Evolutionary conservation across 768 basidiomycete species (phyloP), one percentile per base, ranked within the genome.

Genomic region (Artomyces pyxidatus): DNA sequence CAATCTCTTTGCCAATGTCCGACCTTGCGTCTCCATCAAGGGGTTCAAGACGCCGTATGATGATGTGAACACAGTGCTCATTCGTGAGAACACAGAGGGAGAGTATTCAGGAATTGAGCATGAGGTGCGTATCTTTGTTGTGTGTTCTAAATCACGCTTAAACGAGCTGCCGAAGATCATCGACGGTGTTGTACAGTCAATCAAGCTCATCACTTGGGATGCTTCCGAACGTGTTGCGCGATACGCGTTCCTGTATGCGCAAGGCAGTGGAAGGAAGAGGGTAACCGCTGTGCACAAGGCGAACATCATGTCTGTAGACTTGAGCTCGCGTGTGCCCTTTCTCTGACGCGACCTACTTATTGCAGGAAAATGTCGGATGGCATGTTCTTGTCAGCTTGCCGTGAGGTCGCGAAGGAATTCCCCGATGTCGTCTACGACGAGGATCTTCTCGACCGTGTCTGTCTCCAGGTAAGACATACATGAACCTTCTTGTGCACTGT

Each of bases 41-140:
- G 96, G 96, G 25, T 98, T 85, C 77, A 96, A 96, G 74, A 99
- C 96, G 0, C 88, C 95, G 2, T 98, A 99, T 62, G 94, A 98
- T 65, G 86, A 97, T 61, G 96, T 99, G 56, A 88, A 99, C 74
- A 94, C 91, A 22, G 93, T 97, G 45, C 74, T 99, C 58, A 99
- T 99, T 65, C 91, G 96, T 63, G 96, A 99, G 73, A 99, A 99
- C 69, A 99, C 96, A 8, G 96, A 99, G 70, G 96, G 96, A 66
- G 96, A 99, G 68, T 99, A 99, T 70, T 97, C 94, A 51, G 96
- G 96, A 58, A 98, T 99, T 58, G 96, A 99, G 69, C 96, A 99
- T 67, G 94, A 98, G 81, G 93, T 47, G 32, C 32, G 28, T 47
- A 17, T 39, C 48, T 27, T 32, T 45, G 19, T 44, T 30, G 23